These are phyloP conservation scores for Fusarium acutatum DNA, from an alignment of 2,329 filamentous ascomycete genomes.

Conservation along the genomic window DNA sequence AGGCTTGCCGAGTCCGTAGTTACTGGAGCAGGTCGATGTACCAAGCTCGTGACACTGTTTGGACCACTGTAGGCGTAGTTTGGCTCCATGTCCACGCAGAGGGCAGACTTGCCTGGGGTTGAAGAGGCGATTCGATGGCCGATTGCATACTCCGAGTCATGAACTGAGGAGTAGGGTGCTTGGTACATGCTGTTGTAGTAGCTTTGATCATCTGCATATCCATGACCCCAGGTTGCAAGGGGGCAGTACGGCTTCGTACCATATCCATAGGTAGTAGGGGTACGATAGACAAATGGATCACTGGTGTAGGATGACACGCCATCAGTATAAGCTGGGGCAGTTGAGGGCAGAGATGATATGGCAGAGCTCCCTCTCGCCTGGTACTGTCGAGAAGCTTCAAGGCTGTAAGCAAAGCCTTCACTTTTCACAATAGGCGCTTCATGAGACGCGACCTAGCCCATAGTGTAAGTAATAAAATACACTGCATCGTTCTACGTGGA, in stretches of 20 bases:
- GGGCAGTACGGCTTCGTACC: constrained; percentile 39
- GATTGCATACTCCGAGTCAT: constrained; percentile 41
- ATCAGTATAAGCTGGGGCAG: constrained; percentile 31
- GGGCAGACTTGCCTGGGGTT: constrained; percentile 25
- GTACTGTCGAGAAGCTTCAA: constrained; percentile 45
- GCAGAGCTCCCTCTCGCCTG: constrained; percentile 39
- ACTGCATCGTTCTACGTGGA: background rate
- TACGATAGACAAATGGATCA: constrained; percentile 34
- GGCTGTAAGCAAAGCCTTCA: constrained; percentile 41
- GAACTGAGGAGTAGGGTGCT: constrained; percentile 22
- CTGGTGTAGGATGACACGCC: constrained; percentile 18
- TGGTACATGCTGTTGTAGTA: constrained; percentile 41
- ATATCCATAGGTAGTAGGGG: constrained; percentile 36
- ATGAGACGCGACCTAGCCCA: constrained; percentile 44
- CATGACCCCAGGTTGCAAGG: constrained; percentile 35
- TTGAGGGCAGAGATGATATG: constrained; percentile 15
- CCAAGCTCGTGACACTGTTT: constrained; percentile 17
- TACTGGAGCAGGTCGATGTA: constrained; percentile 14
- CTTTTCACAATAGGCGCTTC: constrained; percentile 42
- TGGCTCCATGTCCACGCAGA: constrained; percentile 42
- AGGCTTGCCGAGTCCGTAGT: constrained; percentile 4
- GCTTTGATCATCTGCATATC: constrained; percentile 39
- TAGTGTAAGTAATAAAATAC: background rate
- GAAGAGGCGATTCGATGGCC: constrained; percentile 39
- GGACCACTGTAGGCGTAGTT: constrained; percentile 40